Base-by-base conservation (phyloP, 2,329 filamentous ascomycete genomes). In the Hirsutella minnesotensis region DNA sequence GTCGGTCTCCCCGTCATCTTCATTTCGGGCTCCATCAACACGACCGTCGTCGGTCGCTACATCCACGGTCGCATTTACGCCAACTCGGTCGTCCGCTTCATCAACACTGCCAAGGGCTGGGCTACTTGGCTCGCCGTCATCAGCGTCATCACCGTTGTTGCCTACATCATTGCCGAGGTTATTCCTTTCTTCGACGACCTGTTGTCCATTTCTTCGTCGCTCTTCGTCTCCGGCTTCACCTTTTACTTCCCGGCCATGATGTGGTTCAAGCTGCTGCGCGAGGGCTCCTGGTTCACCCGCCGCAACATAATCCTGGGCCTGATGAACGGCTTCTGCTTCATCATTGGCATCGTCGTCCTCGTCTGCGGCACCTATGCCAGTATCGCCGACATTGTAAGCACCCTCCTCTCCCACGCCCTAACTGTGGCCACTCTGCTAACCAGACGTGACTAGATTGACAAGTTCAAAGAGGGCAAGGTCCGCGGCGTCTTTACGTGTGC, bases 141-240 rank as follows among this genome's bases (percentile, higher is more conserved):
- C 30, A 58, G 68, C 2, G 48, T 55, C 34, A 57, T 80, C 30
- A 86, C 81, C 66, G 35, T 81, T 15, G 41, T 81, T 19, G 77
- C 78, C 3, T 87, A 79, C 73, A 57, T 86, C 49, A 78, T 87
- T 46, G 81, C 83, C 13, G 75, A 82, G 52, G 75, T 79, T 1
- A 81, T 87, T 39, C 83, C 83, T 3, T 79, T 80, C 55, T 88
- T 87, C 65, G 75, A 74, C 46, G 69, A 81, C 38, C 63, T 87
- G 38, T 63, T 87, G 16, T 64, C 67, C 43, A 67, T 72, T 53
- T 64, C 56, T 38, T 70, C 68, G 8, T 62, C 67, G 8, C 63
- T 72, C 20, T 72, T 72, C 53, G 60, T 72, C 52, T 71, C 68
- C 10, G 53, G 53, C 41, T 56, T 56, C 43, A 53, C 51, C 16